Evolutionary conservation across 169 alveolate species (phyloP).

Genomic region (Plasmodium ovale): DNA sequence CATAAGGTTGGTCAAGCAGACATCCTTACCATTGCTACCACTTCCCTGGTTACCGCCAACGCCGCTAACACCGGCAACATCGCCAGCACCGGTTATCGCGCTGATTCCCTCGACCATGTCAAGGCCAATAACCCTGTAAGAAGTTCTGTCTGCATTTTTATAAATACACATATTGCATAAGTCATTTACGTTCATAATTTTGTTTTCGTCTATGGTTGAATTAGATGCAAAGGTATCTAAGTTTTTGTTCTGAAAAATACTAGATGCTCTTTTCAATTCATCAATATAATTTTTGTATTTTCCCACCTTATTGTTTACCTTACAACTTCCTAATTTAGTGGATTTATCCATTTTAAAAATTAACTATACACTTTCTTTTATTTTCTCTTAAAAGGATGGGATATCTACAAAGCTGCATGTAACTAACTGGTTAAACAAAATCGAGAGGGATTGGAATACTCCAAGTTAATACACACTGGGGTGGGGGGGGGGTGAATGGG

Average conservation of each 20-base stretch:
- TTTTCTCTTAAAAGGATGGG: no score
- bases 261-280: conserved; percentile 18
- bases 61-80: neutral
- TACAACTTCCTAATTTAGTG: neutral
- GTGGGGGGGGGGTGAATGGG: no score
- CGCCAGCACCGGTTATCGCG: neutral
- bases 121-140: neutral
- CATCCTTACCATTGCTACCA: neutral
- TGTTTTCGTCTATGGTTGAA: conserved; percentile 71
- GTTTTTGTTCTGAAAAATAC: conserved; percentile 9
- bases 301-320: conserved; percentile 3
- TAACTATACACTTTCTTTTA: no score
- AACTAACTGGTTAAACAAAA: neutral
- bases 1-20: neutral
- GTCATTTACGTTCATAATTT: conserved; percentile 42
- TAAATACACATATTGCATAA: conserved; percentile 21
- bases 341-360: conserved; percentile 13
- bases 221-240: conserved; percentile 47
- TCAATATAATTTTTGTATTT: conserved; percentile 38
- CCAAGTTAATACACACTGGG: no score
- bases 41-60: neutral
- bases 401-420: no score
- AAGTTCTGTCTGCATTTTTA: neutral
- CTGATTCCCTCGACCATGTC: neutral
- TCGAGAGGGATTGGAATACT: no score